Percentiles rank a stretch among this genome's conserved stretches.
Evolutionary conservation across 2,329 filamentous ascomycete genomes (phyloP).

Genomic region (Cordyceps farinosa): DNA sequence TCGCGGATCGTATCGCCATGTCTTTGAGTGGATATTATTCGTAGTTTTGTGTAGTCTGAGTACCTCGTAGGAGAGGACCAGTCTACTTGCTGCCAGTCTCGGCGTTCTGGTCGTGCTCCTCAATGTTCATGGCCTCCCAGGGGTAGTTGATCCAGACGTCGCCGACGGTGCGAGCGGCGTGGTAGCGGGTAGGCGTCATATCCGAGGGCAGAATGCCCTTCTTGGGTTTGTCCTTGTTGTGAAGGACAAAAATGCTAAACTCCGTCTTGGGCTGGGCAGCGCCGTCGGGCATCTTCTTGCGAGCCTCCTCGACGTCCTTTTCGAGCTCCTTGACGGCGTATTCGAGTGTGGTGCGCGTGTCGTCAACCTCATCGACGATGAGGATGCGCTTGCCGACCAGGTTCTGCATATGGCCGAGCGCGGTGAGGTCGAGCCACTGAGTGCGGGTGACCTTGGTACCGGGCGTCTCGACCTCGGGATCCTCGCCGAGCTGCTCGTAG

Average conservation of each 20-base stretch:
- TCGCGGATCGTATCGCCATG: conserved; percentile 1
- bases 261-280: conserved; percentile 65
- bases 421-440: conserved; percentile 92
- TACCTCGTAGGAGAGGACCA: neutral
- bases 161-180: conserved; percentile 81
- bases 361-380: conserved; percentile 94
- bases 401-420: conserved; percentile 78
- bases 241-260: conserved; percentile 93
- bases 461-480: conserved; percentile 60
- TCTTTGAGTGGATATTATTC: conserved; percentile 10
- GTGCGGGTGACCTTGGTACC: conserved; percentile 96
- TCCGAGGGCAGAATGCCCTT: conserved; percentile 79
- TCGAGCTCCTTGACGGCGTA: conserved; percentile 90
- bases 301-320: conserved; percentile 86
- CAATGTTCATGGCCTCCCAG: conserved; percentile 94
- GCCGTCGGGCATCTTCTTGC: conserved; percentile 68
- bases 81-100: conserved; percentile 6
- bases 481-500: conserved; percentile 75
- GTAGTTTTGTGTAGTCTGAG: neutral
- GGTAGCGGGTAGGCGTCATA: conserved; percentile 74
- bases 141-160: conserved; percentile 99
- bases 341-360: conserved; percentile 89
- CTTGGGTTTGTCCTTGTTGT: conserved; percentile 98
- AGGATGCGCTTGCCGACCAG: conserved; percentile 87
- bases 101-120: conserved; percentile 68